Percentiles rank a stretch among this genome's conserved stretches.
Conservation (phyloP, 495 filamentous ascomycete genomes). For the Cladorrhinum samala region DNA sequence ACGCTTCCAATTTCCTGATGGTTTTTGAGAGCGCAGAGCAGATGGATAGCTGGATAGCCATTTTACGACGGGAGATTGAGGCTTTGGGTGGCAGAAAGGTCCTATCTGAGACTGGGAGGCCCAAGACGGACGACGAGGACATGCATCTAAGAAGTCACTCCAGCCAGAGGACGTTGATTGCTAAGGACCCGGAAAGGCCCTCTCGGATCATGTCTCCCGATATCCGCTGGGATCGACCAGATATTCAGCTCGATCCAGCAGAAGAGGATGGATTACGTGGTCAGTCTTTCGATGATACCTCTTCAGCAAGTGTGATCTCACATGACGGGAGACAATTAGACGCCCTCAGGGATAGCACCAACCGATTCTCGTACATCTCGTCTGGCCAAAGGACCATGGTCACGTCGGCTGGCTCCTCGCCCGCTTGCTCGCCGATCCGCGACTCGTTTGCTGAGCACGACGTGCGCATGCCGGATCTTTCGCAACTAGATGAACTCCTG, state of each 20-base stretch:
- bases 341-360: slow-evolving; percentile 43
- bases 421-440: slow-evolving; percentile 43
- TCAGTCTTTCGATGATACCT: slow-evolving; percentile 35
- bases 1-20: slow-evolving; percentile 66
- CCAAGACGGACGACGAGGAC: slow-evolving; percentile 29
- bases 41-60: slow-evolving; percentile 78
- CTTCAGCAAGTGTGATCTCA: slow-evolving; percentile 44
- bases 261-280: slow-evolving; percentile 23
- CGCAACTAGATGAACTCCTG: slow-evolving; percentile 21
- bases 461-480: slow-evolving; percentile 13
- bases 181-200: slow-evolving; percentile 45
- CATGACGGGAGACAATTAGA: slow-evolving; percentile 47
- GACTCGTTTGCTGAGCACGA: slow-evolving; percentile 41
- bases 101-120: slow-evolving; percentile 51
- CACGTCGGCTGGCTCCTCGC: slow-evolving; percentile 50
- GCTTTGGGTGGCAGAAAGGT: slow-evolving; percentile 61
- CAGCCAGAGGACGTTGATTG: slow-evolving; percentile 46
- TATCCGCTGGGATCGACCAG: slow-evolving; percentile 23
- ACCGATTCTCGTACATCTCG: slow-evolving; percentile 56
- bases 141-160: slow-evolving; percentile 39
- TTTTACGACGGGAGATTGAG: slow-evolving; percentile 62
- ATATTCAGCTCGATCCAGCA: slow-evolving; percentile 17
- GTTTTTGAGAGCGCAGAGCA: slow-evolving; percentile 75
- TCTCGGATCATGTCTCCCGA: slow-evolving; percentile 31
- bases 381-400: slow-evolving; percentile 53